Percentiles rank a stretch among this genome's conserved stretches.
These are phyloP conservation scores for Candida argentea DNA, from an alignment of 805 yeast genomes.

Conservation along the genomic window DNA sequence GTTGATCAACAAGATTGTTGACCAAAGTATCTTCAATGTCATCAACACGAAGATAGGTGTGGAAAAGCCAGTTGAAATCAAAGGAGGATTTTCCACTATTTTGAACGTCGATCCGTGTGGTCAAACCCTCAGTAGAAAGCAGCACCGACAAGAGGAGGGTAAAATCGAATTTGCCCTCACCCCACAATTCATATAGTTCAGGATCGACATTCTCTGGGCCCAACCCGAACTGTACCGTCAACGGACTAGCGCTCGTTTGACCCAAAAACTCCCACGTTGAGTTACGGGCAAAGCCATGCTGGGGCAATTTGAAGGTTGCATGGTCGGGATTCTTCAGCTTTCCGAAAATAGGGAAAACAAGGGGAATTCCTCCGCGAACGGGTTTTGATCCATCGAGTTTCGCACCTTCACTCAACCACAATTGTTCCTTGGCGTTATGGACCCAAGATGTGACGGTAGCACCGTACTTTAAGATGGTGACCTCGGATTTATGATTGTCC, in stretches of 20 bases:
- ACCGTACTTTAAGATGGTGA: conserved; percentile 72
- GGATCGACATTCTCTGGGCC: conserved; percentile 73
- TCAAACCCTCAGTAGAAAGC: conserved; percentile 43
- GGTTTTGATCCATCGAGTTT: conserved; percentile 86
- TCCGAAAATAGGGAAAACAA: conserved; percentile 93
- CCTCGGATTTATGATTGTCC: conserved; percentile 39
- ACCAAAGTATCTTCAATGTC: conserved; percentile 75
- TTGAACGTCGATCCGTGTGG: conserved; percentile 64
- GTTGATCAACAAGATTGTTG: conserved; percentile 64
- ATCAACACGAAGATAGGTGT: conserved; percentile 67
- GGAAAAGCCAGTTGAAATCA: conserved; percentile 92
- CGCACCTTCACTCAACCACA: conserved; percentile 75
- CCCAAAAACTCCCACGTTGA: conserved; percentile 93
- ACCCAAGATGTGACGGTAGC: conserved; percentile 85
- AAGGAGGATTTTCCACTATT: conserved; percentile 58
- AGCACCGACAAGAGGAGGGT: conserved; percentile 29
- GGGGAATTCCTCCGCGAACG: conserved; percentile 94
- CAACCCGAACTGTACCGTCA: conserved; percentile 78
- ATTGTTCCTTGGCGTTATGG: conserved; percentile 58
- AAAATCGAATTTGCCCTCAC: conserved; percentile 48
- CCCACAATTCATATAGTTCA: conserved; percentile 53
- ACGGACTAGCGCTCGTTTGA: conserved; percentile 54
- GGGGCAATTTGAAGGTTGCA: conserved; percentile 68
- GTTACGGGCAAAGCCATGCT: conserved; percentile 93
- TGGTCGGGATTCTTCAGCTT: conserved; percentile 40